Conservation (phyloP, 2,329 filamentous ascomycete genomes). For the Aureobasidium sp. region DNA sequence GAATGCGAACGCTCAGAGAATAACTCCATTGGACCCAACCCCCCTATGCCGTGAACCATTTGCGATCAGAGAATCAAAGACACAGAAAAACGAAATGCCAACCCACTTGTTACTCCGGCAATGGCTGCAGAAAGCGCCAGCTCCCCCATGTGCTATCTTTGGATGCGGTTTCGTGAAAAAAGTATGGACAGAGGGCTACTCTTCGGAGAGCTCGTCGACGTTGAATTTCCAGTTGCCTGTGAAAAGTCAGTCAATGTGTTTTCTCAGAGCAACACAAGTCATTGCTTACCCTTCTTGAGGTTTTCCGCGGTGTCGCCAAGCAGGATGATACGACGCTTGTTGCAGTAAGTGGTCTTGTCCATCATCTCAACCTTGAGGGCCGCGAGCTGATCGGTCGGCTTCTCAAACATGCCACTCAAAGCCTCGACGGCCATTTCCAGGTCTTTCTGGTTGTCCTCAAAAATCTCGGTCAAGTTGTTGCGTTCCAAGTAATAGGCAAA, state of each 20-base stretch:
- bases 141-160: not conserved
- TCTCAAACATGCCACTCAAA: conserved; percentile 98
- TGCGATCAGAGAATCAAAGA: not conserved
- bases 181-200: not conserved
- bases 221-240: conserved; percentile 32
- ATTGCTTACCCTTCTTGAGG: conserved; percentile 71
- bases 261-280: not conserved
- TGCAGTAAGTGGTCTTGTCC: conserved; percentile 97
- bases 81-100: not conserved
- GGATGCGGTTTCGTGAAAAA: conserved; percentile 4
- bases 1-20: not conserved
- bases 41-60: not conserved
- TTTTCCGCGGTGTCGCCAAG: conserved; percentile 91
- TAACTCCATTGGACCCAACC: not conserved
- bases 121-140: not conserved
- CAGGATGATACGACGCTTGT: conserved; percentile 80
- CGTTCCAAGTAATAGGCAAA: conserved; percentile 96
- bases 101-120: not conserved
- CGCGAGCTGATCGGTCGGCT: conserved; percentile 78
- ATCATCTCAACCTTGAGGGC: conserved; percentile 93
- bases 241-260: conserved; percentile 6
- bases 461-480: conserved; percentile 94
- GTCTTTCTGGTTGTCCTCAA: conserved; percentile 98
- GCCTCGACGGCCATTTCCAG: conserved; percentile 95
- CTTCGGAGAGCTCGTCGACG: conserved; percentile 10